A percentile compares a stretch with the other conserved stretches of the same genome.
phyloP scores from a whole-genome alignment of 495 filamentous ascomycete species.

The Neurospora cerealis region DNA sequence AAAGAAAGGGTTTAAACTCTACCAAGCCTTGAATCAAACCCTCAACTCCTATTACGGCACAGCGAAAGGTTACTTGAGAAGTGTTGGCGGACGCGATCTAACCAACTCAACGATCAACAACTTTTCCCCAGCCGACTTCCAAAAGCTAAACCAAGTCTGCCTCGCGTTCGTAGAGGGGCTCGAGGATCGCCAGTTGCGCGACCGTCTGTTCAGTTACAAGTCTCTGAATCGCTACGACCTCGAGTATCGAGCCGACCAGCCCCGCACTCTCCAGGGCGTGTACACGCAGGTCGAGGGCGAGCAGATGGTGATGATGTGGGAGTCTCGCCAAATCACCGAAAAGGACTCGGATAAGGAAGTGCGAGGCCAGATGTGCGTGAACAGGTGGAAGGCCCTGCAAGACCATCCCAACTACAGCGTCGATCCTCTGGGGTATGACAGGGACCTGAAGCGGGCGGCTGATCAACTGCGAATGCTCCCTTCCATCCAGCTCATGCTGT shows the following conservation, averaged over 20 bases:
- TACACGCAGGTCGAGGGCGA: slow-evolving; percentile 44
- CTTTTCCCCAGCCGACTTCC: slow-evolving; percentile 27
- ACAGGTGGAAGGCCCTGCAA: slow-evolving; percentile 32
- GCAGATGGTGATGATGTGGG: slow-evolving; percentile 32
- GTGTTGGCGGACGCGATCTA: slow-evolving; percentile 36
- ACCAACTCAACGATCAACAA: slow-evolving; percentile 26
- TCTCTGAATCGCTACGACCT: slow-evolving; percentile 25
- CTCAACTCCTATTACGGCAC: slow-evolving; percentile 29
- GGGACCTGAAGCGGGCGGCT: slow-evolving; percentile 29
- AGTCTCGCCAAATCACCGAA: slow-evolving; percentile 26
- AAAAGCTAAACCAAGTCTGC: slow-evolving; percentile 35
- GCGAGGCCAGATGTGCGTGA: slow-evolving; percentile 21
- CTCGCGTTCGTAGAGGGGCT: slow-evolving; percentile 41
- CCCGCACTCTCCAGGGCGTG: slow-evolving; percentile 36
- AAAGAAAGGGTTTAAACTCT: slow-evolving; percentile 21
- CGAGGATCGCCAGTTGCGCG: slow-evolving; percentile 26
- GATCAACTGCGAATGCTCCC: slow-evolving; percentile 37
- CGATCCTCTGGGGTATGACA: slow-evolving; percentile 35
- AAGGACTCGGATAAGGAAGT: slow-evolving; percentile 22
- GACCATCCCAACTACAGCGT: slow-evolving; percentile 19
- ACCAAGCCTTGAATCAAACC: slow-evolving; percentile 28
- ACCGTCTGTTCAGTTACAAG: slow-evolving; percentile 25
- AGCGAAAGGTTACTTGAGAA: slow-evolving; percentile 37
- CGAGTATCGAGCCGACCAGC: slow-evolving; percentile 8
- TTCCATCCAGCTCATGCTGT: slow-evolving; percentile 35